Evolutionary conservation across 2,329 filamentous ascomycete genomes (phyloP).

Genomic region (Aspergillus aculeatinus): DNA sequence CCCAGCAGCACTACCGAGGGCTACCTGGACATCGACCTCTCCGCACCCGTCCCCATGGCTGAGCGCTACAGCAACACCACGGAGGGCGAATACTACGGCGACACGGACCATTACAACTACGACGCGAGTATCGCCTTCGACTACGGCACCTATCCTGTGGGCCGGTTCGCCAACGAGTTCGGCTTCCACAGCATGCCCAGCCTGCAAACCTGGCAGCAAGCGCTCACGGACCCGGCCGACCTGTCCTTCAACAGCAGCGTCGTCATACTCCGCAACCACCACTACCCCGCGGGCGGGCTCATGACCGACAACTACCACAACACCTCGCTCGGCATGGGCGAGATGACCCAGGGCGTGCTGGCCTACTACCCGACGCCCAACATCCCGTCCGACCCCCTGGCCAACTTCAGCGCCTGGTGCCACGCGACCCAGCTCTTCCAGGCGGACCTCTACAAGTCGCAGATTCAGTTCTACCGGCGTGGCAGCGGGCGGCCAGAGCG

Average conservation of each 20-base stretch:
- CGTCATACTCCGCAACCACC: constrained; percentile 59
- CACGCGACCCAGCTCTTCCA: constrained; percentile 65
- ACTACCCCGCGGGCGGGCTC: constrained; percentile 54
- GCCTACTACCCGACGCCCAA: constrained; percentile 58
- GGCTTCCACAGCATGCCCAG: constrained; percentile 64
- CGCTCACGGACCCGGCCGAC: constrained; percentile 49
- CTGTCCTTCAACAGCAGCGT: constrained; percentile 59
- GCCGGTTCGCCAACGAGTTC: constrained; percentile 64
- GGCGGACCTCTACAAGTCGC: constrained; percentile 60
- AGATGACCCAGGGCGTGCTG: constrained; percentile 60
- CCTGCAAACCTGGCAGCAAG: constrained; percentile 58
- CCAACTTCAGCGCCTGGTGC: constrained; percentile 63
- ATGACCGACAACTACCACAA: constrained; percentile 47
- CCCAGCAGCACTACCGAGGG: constrained; percentile 62
- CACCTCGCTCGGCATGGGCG: constrained; percentile 41
- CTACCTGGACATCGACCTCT: constrained; percentile 56
- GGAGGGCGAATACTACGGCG: constrained; percentile 56
- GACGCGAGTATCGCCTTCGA: constrained; percentile 54
- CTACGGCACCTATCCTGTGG: constrained; percentile 55
- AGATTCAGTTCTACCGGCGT: constrained; percentile 62
- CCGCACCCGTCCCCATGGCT: constrained; percentile 52
- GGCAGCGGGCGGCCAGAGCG: constrained; percentile 58
- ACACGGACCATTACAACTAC: constrained; percentile 64
- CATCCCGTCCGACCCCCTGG: constrained; percentile 50
- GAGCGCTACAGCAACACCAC: constrained; percentile 58